A percentile compares a stretch with the other conserved stretches of the same genome.
Conservation (phyloP, 2,329 filamentous ascomycete species). For the Trichoderma guizhouense region DNA sequence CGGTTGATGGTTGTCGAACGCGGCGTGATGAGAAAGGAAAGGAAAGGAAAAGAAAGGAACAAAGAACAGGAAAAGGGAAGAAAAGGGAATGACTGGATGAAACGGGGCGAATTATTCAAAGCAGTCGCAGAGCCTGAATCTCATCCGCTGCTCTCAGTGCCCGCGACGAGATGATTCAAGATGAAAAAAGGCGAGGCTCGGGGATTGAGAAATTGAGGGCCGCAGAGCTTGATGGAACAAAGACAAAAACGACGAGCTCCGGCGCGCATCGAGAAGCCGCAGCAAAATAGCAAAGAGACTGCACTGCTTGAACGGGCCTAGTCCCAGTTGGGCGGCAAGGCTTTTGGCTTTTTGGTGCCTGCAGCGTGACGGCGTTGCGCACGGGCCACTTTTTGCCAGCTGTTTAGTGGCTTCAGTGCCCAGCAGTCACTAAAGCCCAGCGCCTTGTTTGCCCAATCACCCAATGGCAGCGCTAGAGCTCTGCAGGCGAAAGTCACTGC, state of each 20-base stretch:
- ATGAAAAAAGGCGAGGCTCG: not conserved
- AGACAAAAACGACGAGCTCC: slow-evolving; percentile 3
- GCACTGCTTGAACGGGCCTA: not conserved
- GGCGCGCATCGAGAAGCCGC: slow-evolving; percentile 10
- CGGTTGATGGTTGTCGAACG: not conserved
- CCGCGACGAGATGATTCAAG: not conserved
- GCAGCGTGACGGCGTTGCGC: not conserved
- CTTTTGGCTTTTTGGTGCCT: not conserved
- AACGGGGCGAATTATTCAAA: not conserved
- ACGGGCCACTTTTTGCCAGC: slow-evolving; percentile 8
- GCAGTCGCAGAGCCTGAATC: not conserved
- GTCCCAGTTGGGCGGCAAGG: slow-evolving; percentile 12
- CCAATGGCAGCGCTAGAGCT: not conserved
- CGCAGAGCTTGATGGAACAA: slow-evolving; percentile 2
- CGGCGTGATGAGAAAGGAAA: not conserved
- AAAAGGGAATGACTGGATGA: not conserved
- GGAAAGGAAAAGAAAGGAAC: not conserved
- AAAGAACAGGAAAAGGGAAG: not conserved
- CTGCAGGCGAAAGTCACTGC: not conserved
- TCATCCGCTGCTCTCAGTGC: not conserved
- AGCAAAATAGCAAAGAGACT: not conserved
- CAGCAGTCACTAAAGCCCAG: not conserved
- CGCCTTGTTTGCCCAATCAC: not conserved
- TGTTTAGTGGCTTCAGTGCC: slow-evolving; percentile 1
- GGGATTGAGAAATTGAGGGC: not conserved